phyloP scores from a whole-genome alignment of 2,329 filamentous ascomycete genomes.

The Mollisia scopiformis region DNA sequence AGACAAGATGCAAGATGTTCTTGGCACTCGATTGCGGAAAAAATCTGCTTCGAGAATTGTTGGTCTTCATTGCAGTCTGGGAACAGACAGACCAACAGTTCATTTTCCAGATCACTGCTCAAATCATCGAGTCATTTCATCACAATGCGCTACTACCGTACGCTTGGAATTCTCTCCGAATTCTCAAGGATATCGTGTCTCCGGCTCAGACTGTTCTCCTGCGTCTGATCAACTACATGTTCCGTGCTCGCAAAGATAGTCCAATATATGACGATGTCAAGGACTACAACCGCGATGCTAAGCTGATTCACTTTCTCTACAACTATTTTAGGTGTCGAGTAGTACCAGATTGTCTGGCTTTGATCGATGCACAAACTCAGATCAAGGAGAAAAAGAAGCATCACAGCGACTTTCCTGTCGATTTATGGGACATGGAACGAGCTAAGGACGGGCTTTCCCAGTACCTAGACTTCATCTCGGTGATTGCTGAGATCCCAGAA shows the following conservation, averaged over 20 bases:
- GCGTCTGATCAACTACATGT: slow-evolving; percentile 88
- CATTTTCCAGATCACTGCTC: slow-evolving; percentile 95
- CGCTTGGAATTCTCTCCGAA: slow-evolving; percentile 87
- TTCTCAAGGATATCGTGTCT: slow-evolving; percentile 94
- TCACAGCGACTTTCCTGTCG: slow-evolving; percentile 87
- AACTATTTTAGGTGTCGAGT: slow-evolving; percentile 91
- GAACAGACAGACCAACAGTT: slow-evolving; percentile 91
- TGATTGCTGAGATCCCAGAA: slow-evolving; percentile 81
- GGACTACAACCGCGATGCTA: slow-evolving; percentile 59
- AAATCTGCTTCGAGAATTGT: slow-evolving; percentile 84
- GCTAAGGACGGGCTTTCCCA: slow-evolving; percentile 94
- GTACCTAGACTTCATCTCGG: slow-evolving; percentile 91
- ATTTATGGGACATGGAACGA: slow-evolving; percentile 96
- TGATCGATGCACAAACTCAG: slow-evolving; percentile 91
- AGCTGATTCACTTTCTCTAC: slow-evolving; percentile 84
- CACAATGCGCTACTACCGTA: slow-evolving; percentile 89
- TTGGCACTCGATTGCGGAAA: slow-evolving; percentile 88
- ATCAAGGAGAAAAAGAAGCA: slow-evolving; percentile 78
- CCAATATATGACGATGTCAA: slow-evolving; percentile 50
- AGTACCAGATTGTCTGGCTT: slow-evolving; percentile 90
- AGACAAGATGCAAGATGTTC: slow-evolving; percentile 86
- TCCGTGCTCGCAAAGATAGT: slow-evolving; percentile 59
- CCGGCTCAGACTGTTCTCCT: slow-evolving; percentile 93
- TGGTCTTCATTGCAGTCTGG: slow-evolving; percentile 98
- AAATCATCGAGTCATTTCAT: slow-evolving; percentile 92